phyloP scores from a whole-genome alignment of 108 stramenopile genomes.

The Mediolabrus comicus region DNA sequence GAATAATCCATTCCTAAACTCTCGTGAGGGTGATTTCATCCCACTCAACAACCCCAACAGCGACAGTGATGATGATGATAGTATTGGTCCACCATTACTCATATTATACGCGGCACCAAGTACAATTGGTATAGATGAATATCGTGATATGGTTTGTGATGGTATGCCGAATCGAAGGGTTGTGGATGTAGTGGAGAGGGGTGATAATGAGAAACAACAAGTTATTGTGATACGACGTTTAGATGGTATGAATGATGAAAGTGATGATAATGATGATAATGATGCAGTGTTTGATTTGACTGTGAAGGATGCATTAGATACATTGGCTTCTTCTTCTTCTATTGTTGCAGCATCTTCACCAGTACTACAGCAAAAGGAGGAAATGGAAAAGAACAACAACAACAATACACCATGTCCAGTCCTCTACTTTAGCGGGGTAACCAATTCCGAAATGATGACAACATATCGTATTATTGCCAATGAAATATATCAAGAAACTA shows the following conservation, averaged over 20 bases:
- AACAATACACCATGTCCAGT: conserved; percentile 32
- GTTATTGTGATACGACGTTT: conserved; percentile 33
- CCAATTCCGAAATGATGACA: conserved; percentile 73
- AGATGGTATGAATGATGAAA: conserved; percentile 7
- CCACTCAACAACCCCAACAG: conserved; percentile 48
- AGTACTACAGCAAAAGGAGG: too few relatives aligned
- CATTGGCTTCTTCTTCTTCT: conserved; percentile 14
- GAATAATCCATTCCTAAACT: conserved; percentile 15
- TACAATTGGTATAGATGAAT: conserved; percentile 56
- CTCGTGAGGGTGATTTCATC: conserved; percentile 61
- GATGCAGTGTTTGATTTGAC: conserved; percentile 42
- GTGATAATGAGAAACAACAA: background rate
- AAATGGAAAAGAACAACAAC: too few relatives aligned
- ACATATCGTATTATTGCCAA: conserved; percentile 60
- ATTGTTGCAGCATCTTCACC: background rate
- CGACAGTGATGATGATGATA: conserved; percentile 21
- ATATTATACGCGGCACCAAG: conserved; percentile 62
- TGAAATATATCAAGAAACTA: conserved; percentile 68
- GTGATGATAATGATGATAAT: conserved; percentile 7
- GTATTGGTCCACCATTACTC: conserved; percentile 64
- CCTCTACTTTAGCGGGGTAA: conserved; percentile 67
- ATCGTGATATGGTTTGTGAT: conserved; percentile 63
- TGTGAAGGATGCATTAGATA: conserved; percentile 48
- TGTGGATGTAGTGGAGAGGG: conserved; percentile 6
- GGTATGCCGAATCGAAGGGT: conserved; percentile 50